These are phyloP conservation scores for Oemleria cerasiformis DNA, from an alignment of 306 rosid genomes.

Conservation along the genomic window DNA sequence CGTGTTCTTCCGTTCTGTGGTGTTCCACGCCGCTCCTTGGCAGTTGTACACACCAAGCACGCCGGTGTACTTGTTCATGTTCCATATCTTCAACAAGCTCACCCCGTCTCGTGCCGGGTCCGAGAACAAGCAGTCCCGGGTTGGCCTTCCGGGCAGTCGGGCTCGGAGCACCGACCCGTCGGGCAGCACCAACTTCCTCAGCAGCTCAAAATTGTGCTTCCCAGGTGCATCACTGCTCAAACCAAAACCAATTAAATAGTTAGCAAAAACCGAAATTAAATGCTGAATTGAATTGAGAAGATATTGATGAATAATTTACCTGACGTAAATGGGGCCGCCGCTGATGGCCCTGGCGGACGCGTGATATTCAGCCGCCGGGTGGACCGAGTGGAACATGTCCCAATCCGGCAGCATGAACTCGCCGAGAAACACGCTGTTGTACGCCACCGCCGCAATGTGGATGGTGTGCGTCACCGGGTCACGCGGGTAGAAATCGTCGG, in stretches of 20 bases:
- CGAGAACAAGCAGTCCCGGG: slow-evolving; percentile 69
- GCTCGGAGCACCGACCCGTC: slow-evolving; percentile 81
- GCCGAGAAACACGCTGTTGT: slow-evolving; percentile 82
- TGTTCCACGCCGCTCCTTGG: slow-evolving; percentile 97
- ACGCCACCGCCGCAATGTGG: slow-evolving; percentile 84
- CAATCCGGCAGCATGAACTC: slow-evolving; percentile 94
- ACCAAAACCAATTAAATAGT: background rate
- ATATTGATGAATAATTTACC: slow-evolving; percentile 13
- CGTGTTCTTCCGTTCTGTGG: slow-evolving; percentile 50
- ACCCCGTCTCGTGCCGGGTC: slow-evolving; percentile 88
- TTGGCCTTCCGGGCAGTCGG: slow-evolving; percentile 86
- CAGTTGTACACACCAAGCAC: slow-evolving; percentile 84
- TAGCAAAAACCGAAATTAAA: background rate
- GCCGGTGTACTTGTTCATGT: slow-evolving; percentile 75
- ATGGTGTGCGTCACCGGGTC: slow-evolving; percentile 81
- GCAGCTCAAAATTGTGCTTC: slow-evolving; percentile 64
- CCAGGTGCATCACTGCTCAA: slow-evolving; percentile 76
- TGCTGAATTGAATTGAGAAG: background rate
- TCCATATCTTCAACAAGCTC: slow-evolving; percentile 90
- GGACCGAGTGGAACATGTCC: slow-evolving; percentile 96
- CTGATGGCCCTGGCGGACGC: slow-evolving; percentile 88
- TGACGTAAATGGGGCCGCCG: slow-evolving; percentile 89
- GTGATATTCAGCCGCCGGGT: slow-evolving; percentile 84
- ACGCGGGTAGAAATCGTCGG: slow-evolving; percentile 86
- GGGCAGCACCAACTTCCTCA: slow-evolving; percentile 69